Evolutionary conservation across 805 yeast genomes (phyloP).

Genomic region (Lipomyces orientalis): DNA sequence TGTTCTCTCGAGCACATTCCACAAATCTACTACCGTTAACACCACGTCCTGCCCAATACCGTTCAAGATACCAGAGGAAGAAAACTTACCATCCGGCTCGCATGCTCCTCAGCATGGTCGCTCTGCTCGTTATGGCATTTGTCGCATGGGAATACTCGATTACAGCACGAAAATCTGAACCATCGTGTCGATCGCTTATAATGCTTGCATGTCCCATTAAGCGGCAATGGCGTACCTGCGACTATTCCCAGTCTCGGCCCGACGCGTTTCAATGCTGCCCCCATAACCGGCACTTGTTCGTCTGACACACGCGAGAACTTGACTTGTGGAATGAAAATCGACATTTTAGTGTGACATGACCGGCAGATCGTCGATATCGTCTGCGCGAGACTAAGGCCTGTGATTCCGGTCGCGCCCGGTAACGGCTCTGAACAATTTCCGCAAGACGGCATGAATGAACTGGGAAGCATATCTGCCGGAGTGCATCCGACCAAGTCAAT

Average conservation of each 20-base stretch:
- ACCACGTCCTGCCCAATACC: not conserved
- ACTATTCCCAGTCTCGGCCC: slow-evolving; percentile 44
- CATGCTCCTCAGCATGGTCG: slow-evolving; percentile 48
- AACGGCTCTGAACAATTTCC: slow-evolving; percentile 44
- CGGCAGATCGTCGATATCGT: slow-evolving; percentile 45
- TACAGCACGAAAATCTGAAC: slow-evolving; percentile 53
- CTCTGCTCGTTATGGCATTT: slow-evolving; percentile 49
- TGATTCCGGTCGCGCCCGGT: slow-evolving; percentile 41
- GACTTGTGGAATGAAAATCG: slow-evolving; percentile 45
- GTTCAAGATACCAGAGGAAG: not conserved
- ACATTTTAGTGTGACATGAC: slow-evolving; percentile 47
- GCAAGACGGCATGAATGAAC: slow-evolving; percentile 48
- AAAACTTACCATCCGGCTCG: slow-evolving; percentile 46
- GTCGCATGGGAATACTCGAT: slow-evolving; percentile 52
- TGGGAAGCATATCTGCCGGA: slow-evolving; percentile 47
- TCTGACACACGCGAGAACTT: slow-evolving; percentile 45
- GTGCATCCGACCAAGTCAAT: slow-evolving; percentile 49
- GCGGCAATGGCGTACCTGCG: slow-evolving; percentile 49
- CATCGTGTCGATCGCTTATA: slow-evolving; percentile 51
- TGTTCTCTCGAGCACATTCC: slow-evolving; percentile 53
- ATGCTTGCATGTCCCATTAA: slow-evolving; percentile 49
- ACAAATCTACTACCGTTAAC: slow-evolving; percentile 41
- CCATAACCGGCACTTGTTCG: slow-evolving; percentile 29
- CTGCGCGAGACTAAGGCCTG: slow-evolving; percentile 46
- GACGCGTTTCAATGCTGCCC: slow-evolving; percentile 29